Conservation (phyloP, 768 basidiomycete genomes). For the Wakefieldia striispora region DNA sequence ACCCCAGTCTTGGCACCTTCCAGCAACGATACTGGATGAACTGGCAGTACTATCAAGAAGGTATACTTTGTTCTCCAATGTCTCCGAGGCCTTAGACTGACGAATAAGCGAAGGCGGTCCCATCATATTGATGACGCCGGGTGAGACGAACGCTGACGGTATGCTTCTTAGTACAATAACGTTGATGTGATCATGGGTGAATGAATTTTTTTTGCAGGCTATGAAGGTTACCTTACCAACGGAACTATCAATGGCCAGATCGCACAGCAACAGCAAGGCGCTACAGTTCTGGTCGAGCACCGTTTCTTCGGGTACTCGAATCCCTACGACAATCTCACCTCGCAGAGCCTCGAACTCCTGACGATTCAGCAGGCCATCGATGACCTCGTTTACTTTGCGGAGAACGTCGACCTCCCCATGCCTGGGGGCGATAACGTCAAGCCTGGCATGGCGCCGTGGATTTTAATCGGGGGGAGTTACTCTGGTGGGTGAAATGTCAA, state of each 20-base stretch:
- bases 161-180: not conserved
- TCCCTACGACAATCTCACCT: conserved; percentile 58
- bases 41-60: conserved; percentile 61
- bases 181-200: not conserved
- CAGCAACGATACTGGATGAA: conserved; percentile 72
- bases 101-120: conserved; percentile 20
- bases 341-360: conserved; percentile 54
- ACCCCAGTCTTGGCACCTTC: conserved; percentile 70
- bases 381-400: conserved; percentile 67
- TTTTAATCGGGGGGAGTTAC: conserved; percentile 43
- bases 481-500: conserved; percentile 19
- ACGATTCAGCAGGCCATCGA: conserved; percentile 76
- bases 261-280: conserved; percentile 63
- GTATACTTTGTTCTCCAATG: conserved; percentile 21
- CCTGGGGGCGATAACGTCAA: conserved; percentile 59
- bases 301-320: conserved; percentile 78
- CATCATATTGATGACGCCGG: conserved; percentile 48
- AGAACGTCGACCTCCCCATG: conserved; percentile 65
- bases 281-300: conserved; percentile 65
- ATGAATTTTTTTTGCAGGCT: conserved; percentile 19
- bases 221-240: conserved; percentile 60
- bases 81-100: not conserved
- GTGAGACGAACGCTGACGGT: conserved; percentile 56
- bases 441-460: conserved; percentile 49
- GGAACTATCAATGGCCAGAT: conserved; percentile 59